Base-by-base conservation (phyloP, 2,329 filamentous ascomycete species). In the Hortaea werneckii region DNA sequence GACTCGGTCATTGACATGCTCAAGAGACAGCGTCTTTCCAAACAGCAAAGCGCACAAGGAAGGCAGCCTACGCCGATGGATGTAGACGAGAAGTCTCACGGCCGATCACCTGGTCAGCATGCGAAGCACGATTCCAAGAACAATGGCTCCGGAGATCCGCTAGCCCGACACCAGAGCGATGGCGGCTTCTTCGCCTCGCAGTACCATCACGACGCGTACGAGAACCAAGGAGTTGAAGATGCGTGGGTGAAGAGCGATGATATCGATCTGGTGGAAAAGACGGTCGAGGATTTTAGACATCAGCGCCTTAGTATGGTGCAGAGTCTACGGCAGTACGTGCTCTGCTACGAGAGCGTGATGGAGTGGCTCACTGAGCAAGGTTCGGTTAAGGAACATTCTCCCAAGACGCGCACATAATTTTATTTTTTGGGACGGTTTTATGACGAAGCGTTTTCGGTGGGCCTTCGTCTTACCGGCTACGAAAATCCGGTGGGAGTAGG, bases 261-360 rank as follows among this genome's bases (percentile, higher is more conserved):
- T 27, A 61, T 85, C 1, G 92, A 98, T 63, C 66, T 96, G 49
- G 81, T 98, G 41, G 82, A 86, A 51, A 82, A 80, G 62, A 92
- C 89, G 0, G 90, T 98, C 1, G 85, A 92, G 56, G 88, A 95
- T 57, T 95, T 98, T 65, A 76, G 92, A 46, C 73, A 77, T 41
- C 92, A 98, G 68, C 74, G 92, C 53, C 69, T 95, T 13, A 95
- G 88, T 66, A 98, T 96, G 89, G 90, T 98, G 38, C 92, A 96
- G 67, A 95, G 85, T 58, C 69, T 96, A 47, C 76, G 87, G 50
- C 92, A 98, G 64, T 96, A 85, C 67, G 90, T 95, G 42, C 78
- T 98, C 30, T 98, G 92, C 65, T 98, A 98, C 65, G 92, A 98
- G 70, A 94, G 86, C 37, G 76, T 96, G 5, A 70, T 94, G 45